These are phyloP conservation scores for Digitaria exilis DNA, from an alignment of 202 grass and related monocot species.

Conservation along the genomic window DNA sequence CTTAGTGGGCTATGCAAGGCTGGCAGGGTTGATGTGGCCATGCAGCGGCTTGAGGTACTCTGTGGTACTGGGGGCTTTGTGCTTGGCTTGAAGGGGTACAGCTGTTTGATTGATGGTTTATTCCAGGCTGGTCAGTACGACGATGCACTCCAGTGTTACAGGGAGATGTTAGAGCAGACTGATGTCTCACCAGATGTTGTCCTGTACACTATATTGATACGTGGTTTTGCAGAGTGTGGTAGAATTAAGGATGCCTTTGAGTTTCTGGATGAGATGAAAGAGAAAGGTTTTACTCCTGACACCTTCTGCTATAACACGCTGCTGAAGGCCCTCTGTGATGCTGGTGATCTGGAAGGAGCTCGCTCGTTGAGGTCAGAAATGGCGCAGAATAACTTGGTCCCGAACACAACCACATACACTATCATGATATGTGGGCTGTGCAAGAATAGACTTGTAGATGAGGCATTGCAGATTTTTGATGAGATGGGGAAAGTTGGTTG, in stretches of 20 bases:
- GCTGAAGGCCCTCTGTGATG: conserved; percentile 72
- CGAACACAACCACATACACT: conserved; percentile 61
- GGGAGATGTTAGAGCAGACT: conserved; percentile 52
- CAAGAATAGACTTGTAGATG: conserved; percentile 68
- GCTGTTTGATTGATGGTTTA: conserved; percentile 83
- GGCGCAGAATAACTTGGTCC: conserved; percentile 49
- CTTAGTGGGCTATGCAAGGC: conserved; percentile 77
- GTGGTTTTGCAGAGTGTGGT: conserved; percentile 56
- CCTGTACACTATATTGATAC: conserved; percentile 90
- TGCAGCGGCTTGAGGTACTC: conserved; percentile 52
- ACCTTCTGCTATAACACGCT: conserved; percentile 83
- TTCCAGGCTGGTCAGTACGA: conserved; percentile 64
- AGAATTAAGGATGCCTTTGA: conserved; percentile 62
- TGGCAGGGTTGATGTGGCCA: conserved; percentile 71
- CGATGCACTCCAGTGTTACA: conserved; percentile 62
- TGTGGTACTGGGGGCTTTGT: conserved; percentile 43
- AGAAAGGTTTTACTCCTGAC: conserved; percentile 61
- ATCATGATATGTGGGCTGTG: conserved; percentile 87
- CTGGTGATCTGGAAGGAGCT: conserved; percentile 65
- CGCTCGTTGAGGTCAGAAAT: conserved; percentile 65
- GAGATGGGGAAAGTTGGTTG: conserved; percentile 84
- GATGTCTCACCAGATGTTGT: conserved; percentile 56
- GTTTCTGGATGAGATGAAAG: conserved; percentile 64
- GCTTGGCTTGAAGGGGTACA: conserved; percentile 73
- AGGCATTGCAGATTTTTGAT: conserved; percentile 68